A percentile compares a stretch with the other conserved stretches of the same genome.
Evolutionary conservation across 345 rosid species (phyloP).

Genomic region (Populus deltoides): DNA sequence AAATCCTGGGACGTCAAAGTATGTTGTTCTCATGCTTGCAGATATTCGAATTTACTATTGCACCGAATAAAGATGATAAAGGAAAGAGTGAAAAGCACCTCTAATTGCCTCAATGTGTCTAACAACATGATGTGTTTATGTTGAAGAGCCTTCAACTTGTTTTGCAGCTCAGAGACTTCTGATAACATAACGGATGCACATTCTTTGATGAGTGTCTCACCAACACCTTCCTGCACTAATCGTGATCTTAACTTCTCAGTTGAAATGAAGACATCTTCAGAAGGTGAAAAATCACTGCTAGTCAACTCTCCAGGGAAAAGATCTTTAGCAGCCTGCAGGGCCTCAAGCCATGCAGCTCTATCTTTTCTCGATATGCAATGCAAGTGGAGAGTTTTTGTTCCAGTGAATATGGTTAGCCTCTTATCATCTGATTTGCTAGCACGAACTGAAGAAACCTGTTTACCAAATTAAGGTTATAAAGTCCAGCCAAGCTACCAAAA

Average conservation of each 20-base stretch:
- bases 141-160: constrained; percentile 59
- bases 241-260: constrained; percentile 78
- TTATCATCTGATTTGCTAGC: constrained; percentile 96
- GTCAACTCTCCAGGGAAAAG: constrained; percentile 70
- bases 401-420: constrained; percentile 88
- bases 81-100: constrained; percentile 48
- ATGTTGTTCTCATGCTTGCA: not conserved
- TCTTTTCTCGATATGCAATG: constrained; percentile 71
- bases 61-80: not conserved
- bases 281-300: constrained; percentile 55
- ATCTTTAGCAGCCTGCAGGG: constrained; percentile 77
- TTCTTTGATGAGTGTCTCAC: constrained; percentile 62
- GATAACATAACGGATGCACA: constrained; percentile 86
- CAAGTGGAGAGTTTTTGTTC: constrained; percentile 96
- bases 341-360: constrained; percentile 84
- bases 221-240: constrained; percentile 71
- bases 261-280: constrained; percentile 73
- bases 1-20: not conserved
- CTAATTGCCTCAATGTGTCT: constrained; percentile 80
- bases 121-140: constrained; percentile 65
- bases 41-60: not conserved
- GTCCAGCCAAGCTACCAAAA: not conserved
- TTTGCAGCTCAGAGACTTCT: constrained; percentile 72
- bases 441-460: constrained; percentile 90
- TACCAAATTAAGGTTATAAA: constrained; percentile 15